Base-by-base conservation (phyloP, 805 yeast genomes). In the Kodamaea fukazawae region DNA sequence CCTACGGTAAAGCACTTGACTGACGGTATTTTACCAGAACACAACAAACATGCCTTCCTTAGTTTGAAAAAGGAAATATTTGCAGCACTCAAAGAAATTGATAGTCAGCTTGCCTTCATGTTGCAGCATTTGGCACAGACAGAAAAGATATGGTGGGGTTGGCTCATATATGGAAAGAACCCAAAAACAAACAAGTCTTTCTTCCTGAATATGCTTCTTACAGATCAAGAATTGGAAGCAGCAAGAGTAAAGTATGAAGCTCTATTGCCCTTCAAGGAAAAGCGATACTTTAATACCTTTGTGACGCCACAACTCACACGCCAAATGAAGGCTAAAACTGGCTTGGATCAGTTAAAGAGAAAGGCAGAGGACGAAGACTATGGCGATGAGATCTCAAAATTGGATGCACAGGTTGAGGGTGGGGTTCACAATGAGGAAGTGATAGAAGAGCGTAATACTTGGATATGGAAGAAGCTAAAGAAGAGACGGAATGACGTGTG, bases 221-320 rank as follows among this genome's bases (percentile, higher is more conserved):
- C 50, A 0, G 42, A 43, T 1, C 54, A 49, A 5, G 65, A 63
- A 4, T 41, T 65, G 26, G 14, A 31, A 2, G 44, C 40, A 7
- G 45, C 51, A 0, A 31, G 48, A 13, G 51, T 55, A 5, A 50
- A 56, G 23, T 50, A 45, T 12, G 48, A 49, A 5, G 32, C 40
- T 1, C 30, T 51, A 2, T 50, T 50, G 13, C 71, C 70, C 1
- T 58, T 44, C 29, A 64, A 61, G 38, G 53, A 45, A 15, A 65
- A 65, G 43, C 49, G 60, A 36, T 70, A 69, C 44, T 69, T 69
- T 56, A 67, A 70, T 43, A 49, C 56, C 1, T 67, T 63, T 41
- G 71, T 58, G 7, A 69, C 75, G 2, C 73, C 75, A 4, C 71
- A 65, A 45, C 53, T 69, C 13, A 60, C 73, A 1, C 47, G 73